Percentiles rank a stretch among this genome's conserved stretches.
Conservation (phyloP, 1,284 basidiomycete species). For the Irpex sp. region DNA sequence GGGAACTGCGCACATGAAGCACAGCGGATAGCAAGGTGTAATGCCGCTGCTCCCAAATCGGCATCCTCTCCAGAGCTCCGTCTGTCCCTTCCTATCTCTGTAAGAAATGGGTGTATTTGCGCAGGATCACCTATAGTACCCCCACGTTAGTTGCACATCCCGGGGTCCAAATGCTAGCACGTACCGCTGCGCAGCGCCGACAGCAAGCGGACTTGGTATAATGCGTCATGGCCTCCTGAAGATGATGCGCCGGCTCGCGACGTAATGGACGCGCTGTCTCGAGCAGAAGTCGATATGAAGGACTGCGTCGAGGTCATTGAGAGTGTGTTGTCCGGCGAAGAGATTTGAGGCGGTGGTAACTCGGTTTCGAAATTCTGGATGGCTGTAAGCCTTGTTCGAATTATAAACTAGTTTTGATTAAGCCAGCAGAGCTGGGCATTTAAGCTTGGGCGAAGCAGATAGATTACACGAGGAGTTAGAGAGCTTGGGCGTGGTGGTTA, state of each 20-base stretch:
- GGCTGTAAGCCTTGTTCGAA: no score
- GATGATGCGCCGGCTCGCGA: neutral
- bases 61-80: slow-evolving; percentile 38
- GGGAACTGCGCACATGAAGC: slow-evolving; percentile 57
- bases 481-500: no score
- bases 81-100: slow-evolving; percentile 65
- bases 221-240: slow-evolving; percentile 38
- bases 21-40: slow-evolving; percentile 85
- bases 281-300: neutral
- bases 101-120: slow-evolving; percentile 78
- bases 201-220: slow-evolving; percentile 76
- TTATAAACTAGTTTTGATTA: no score
- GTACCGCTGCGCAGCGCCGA: slow-evolving; percentile 68
- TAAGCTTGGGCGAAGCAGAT: no score
- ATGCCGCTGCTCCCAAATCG: slow-evolving; percentile 66
- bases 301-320: neutral
- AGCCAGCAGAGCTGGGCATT: no score
- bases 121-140: slow-evolving; percentile 57
- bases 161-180: slow-evolving; percentile 4
- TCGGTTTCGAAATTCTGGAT: no score
- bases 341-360: no score
- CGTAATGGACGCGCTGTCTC: neutral
- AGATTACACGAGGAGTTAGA: no score
- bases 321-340: no score
- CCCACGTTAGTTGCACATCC: neutral